Conservation (phyloP, 306 rosid species). For the Albizia julibrissin region DNA sequence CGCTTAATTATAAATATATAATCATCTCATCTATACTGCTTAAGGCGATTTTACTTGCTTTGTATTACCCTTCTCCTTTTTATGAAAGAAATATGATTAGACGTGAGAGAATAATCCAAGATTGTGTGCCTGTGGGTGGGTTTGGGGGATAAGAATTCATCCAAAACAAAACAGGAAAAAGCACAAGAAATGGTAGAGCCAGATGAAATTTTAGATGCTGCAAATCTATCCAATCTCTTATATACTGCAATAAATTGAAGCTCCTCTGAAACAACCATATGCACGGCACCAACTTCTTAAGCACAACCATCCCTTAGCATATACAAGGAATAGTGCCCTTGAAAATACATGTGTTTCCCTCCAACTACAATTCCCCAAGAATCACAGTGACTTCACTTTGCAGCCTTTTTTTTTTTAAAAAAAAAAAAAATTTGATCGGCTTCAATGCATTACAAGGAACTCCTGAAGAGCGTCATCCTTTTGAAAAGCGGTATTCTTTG, state of each 20-base stretch:
- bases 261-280: not conserved
- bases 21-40: no score
- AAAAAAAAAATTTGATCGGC: not conserved
- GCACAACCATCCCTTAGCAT: not conserved
- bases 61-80: no score
- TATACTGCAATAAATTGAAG: not conserved
- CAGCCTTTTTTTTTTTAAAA: not conserved
- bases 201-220: not conserved
- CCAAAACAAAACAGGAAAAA: no score
- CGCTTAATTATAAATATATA: no score
- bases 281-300: not conserved
- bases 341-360: no score
- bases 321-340: not conserved
- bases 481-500: constrained; percentile 1
- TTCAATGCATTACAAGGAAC: not conserved
- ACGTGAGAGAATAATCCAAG: no score
- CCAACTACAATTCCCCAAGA: no score
- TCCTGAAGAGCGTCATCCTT: not conserved
- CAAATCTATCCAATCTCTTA: not conserved
- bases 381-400: not conserved
- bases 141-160: no score
- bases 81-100: no score
- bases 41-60: no score
- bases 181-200: not conserved
- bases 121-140: no score